These are phyloP conservation scores for Erythrophleum fordii DNA, from an alignment of 306 rosid species.

Conservation along the genomic window DNA sequence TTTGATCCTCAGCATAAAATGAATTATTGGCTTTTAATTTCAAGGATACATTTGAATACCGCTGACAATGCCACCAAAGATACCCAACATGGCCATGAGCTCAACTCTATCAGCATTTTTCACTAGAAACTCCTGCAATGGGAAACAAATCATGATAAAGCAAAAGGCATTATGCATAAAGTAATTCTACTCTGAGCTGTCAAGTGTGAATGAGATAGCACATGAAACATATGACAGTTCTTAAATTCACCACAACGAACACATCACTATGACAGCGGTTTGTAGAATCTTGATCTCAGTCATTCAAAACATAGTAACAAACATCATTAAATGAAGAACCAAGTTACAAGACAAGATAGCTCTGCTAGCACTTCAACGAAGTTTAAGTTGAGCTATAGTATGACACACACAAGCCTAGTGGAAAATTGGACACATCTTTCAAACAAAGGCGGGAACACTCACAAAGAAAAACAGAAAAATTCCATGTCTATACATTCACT, in stretches of 20 bases:
- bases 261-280: neutral
- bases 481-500: neutral
- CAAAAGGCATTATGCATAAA: slow-evolving; percentile 1
- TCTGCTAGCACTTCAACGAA: neutral
- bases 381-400: neutral
- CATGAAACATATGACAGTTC: neutral
- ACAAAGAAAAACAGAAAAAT: neutral
- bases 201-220: neutral
- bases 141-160: slow-evolving; percentile 15
- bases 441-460: neutral
- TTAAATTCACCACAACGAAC: neutral
- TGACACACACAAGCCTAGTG: neutral
- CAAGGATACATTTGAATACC: slow-evolving; percentile 97
- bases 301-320: neutral
- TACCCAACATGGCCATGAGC: slow-evolving; percentile 80
- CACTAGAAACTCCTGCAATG: slow-evolving; percentile 80
- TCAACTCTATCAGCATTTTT: slow-evolving; percentile 84
- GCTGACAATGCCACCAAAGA: slow-evolving; percentile 80
- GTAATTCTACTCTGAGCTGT: neutral
- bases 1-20: slow-evolving; percentile 5
- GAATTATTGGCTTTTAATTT: slow-evolving; percentile 12
- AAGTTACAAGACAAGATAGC: neutral
- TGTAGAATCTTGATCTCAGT: neutral
- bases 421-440: neutral
- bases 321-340: neutral